phyloP scores from a whole-genome alignment of 192 early-diverging fungal species.

The Globomyces pollinis-pini region DNA sequence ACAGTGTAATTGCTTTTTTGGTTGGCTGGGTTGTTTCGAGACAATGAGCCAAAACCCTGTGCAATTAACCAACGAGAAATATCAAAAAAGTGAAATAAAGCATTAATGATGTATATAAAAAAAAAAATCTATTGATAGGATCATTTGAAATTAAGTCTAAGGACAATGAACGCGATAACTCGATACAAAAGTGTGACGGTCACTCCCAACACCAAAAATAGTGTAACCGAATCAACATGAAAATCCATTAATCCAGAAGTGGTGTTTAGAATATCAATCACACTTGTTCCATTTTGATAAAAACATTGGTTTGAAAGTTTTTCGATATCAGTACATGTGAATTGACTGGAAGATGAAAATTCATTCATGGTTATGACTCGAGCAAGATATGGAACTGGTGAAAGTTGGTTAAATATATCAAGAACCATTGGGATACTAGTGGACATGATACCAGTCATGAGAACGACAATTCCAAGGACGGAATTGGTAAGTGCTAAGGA shows the following conservation, averaged over 20 bases:
- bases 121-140: too few species aligned
- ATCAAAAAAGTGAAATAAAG: too few species aligned
- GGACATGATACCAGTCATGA: constrained; percentile 22
- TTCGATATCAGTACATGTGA: constrained; percentile 16
- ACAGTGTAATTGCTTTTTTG: too few species aligned
- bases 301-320: constrained; percentile 10
- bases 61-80: too few species aligned
- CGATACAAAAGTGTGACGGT: too few species aligned
- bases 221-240: too few species aligned
- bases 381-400: constrained; percentile 25
- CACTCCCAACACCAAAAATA: too few species aligned
- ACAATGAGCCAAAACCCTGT: too few species aligned
- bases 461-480: constrained; percentile 21
- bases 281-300: constrained; percentile 24
- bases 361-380: constrained; percentile 20
- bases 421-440: constrained; percentile 27
- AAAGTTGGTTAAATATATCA: constrained; percentile 26
- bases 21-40: too few species aligned
- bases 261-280: too few species aligned
- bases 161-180: background rate
- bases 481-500: constrained; percentile 32
- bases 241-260: too few species aligned
- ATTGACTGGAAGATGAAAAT: constrained; percentile 4
- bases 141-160: background rate
- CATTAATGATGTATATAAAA: too few species aligned